phyloP scores from a whole-genome alignment of 75 land plant genomes.

The Azolla pinnata region DNA sequence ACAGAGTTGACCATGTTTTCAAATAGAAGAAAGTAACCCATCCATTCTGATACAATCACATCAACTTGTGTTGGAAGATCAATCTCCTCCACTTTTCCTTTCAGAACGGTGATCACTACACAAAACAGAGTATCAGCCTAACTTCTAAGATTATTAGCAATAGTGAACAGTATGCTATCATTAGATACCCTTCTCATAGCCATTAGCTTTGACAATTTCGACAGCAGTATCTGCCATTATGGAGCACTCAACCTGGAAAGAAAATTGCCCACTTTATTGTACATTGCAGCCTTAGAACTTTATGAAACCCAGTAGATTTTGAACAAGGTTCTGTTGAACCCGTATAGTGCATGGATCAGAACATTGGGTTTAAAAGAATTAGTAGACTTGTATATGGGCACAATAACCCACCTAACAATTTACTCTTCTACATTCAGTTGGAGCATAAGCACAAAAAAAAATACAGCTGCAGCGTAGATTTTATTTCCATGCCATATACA shows the following conservation, averaged over 20 bases:
- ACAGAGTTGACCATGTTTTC: slow-evolving; percentile 97
- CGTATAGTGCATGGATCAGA: no score
- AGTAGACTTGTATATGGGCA: no score
- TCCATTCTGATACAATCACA: slow-evolving; percentile 97
- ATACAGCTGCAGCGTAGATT: no score
- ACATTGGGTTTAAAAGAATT: no score
- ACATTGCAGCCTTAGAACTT: no score
- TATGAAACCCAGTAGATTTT: no score
- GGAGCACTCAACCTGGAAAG: slow-evolving; percentile 88
- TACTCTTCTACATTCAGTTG: no score
- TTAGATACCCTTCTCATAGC: slow-evolving; percentile 67
- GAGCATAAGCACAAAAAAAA: no score
- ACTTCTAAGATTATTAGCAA: background rate
- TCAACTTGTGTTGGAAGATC: slow-evolving; percentile 82
- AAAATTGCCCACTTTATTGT: background rate
- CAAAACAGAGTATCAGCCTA: background rate
- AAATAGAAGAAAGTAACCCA: slow-evolving; percentile 94
- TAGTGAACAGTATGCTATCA: background rate
- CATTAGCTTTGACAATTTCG: slow-evolving; percentile 79
- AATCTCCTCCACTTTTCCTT: slow-evolving; percentile 92
- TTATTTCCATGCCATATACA: no score
- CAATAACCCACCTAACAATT: background rate
- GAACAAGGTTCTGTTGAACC: no score
- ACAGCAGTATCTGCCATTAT: slow-evolving; percentile 93
- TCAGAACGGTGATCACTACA: slow-evolving; percentile 76